A percentile compares a stretch with the other conserved stretches of the same genome.
These are phyloP conservation scores for Russula sp. DNA, from an alignment of 768 basidiomycete genomes.

Conservation along the genomic window DNA sequence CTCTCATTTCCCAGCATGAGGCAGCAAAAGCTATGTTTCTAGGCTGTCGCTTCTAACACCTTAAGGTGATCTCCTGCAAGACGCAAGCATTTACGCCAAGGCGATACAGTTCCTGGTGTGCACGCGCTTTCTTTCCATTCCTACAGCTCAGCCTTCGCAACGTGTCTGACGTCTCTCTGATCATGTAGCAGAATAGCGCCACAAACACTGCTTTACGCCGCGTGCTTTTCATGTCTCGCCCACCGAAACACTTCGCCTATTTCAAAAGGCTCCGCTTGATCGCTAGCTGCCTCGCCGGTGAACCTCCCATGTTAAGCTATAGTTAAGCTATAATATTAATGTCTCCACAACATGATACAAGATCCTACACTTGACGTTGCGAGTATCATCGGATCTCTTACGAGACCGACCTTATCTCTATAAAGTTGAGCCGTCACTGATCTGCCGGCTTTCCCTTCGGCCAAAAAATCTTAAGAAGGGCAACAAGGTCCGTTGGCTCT, in stretches of 20 bases:
- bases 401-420: neutral
- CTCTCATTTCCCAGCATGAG: neutral
- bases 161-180: constrained; percentile 7
- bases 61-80: neutral
- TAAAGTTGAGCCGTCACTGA: neutral
- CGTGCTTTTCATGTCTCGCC: constrained; percentile 3
- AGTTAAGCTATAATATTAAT: too few relatives aligned
- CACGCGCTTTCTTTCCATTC: neutral
- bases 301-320: neutral
- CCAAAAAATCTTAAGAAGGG: neutral
- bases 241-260: constrained; percentile 3
- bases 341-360: neutral
- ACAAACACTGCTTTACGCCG: constrained; percentile 11
- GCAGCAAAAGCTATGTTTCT: neutral
- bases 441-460: neutral
- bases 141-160: neutral
- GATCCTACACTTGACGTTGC: neutral
- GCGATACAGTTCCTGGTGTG: neutral
- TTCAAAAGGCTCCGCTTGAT: neutral
- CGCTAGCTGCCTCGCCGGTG: neutral
- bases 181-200: constrained; percentile 11
- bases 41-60: neutral
- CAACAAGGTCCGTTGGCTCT: neutral
- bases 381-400: neutral
- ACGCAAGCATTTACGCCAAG: neutral